Percentiles rank a stretch among this genome's conserved stretches.
These are phyloP conservation scores for Venturia carpophila DNA, from an alignment of 2,329 filamentous ascomycete genomes.

Conservation along the genomic window DNA sequence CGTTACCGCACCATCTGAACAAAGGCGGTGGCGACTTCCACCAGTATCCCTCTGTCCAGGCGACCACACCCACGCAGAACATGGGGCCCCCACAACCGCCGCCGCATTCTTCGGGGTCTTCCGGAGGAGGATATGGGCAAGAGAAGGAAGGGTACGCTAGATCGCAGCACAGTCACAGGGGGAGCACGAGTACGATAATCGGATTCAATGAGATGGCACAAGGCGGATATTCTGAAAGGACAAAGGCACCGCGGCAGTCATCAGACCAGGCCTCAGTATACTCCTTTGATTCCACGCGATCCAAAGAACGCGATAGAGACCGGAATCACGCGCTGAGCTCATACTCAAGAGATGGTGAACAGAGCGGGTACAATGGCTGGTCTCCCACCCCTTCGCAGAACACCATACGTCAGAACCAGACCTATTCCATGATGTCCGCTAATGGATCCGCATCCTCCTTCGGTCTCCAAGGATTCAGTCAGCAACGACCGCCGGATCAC, in stretches of 20 bases:
- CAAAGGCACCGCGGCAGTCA: conserved; percentile 40
- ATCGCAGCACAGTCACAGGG: conserved; percentile 2
- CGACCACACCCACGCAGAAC: conserved; percentile 41
- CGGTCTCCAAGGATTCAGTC: conserved; percentile 48
- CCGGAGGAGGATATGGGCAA: not conserved
- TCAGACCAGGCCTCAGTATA: conserved; percentile 59
- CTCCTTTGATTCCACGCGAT: conserved; percentile 46
- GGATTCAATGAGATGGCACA: conserved; percentile 16
- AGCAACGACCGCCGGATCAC: conserved; percentile 67
- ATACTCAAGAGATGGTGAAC: conserved; percentile 10
- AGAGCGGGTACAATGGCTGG: conserved; percentile 6
- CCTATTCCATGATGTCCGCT: conserved; percentile 27
- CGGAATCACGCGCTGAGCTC: not conserved
- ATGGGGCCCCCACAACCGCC: conserved; percentile 50
- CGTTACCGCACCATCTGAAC: conserved; percentile 74
- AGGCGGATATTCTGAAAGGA: conserved; percentile 21
- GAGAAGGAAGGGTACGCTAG: conserved; percentile 3
- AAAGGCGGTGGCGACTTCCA: conserved; percentile 73
- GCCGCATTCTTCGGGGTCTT: conserved; percentile 35
- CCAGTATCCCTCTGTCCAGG: conserved; percentile 73
- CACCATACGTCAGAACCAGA: conserved; percentile 27
- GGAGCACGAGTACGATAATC: conserved; percentile 7
- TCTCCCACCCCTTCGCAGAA: conserved; percentile 9
- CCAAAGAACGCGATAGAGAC: not conserved
- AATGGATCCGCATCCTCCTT: conserved; percentile 44